A percentile compares a stretch with the other conserved stretches of the same genome.
phyloP scores from a whole-genome alignment of 1,284 basidiomycete species.

The Puccinia polysora region DNA sequence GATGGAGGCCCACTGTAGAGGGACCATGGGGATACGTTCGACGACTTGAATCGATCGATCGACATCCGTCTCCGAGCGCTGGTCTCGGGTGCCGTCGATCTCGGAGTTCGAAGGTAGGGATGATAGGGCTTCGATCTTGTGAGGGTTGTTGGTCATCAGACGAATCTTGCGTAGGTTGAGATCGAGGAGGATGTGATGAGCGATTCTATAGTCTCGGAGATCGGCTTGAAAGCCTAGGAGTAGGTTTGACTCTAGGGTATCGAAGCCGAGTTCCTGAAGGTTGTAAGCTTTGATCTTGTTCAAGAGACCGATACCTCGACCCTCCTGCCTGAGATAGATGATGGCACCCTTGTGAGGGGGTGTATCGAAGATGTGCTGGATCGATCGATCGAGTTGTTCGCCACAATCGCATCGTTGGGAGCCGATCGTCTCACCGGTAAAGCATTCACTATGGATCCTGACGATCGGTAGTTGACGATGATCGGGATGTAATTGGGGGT shows the following conservation, averaged over 20 bases:
- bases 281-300: slow-evolving; percentile 98
- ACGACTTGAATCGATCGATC: too few species aligned
- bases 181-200: slow-evolving; percentile 81
- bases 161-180: slow-evolving; percentile 63
- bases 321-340: slow-evolving; percentile 95
- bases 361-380: slow-evolving; percentile 71
- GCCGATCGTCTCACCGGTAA: slow-evolving; percentile 96
- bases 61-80: too few species aligned
- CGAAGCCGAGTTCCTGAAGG: slow-evolving; percentile 93
- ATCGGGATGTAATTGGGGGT: too few species aligned
- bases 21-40: too few species aligned
- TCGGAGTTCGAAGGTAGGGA: too few species aligned
- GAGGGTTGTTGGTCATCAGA: too few species aligned
- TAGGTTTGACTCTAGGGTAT: slow-evolving; percentile 94
- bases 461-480: slow-evolving; percentile 72
- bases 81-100: too few species aligned
- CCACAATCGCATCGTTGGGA: slow-evolving; percentile 99
- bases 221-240: slow-evolving; percentile 92
- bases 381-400: slow-evolving; percentile 94
- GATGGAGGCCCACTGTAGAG: too few species aligned
- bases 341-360: slow-evolving; percentile 81
- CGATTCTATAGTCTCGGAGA: slow-evolving; percentile 86
- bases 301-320: slow-evolving; percentile 92
- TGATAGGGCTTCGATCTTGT: too few species aligned
- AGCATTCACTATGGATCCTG: slow-evolving; percentile 96